Evolutionary conservation across 768 basidiomycete genomes (phyloP), one percentile per base, ranked within the genome.

Genomic region (Xerocomus potaroensis): DNA sequence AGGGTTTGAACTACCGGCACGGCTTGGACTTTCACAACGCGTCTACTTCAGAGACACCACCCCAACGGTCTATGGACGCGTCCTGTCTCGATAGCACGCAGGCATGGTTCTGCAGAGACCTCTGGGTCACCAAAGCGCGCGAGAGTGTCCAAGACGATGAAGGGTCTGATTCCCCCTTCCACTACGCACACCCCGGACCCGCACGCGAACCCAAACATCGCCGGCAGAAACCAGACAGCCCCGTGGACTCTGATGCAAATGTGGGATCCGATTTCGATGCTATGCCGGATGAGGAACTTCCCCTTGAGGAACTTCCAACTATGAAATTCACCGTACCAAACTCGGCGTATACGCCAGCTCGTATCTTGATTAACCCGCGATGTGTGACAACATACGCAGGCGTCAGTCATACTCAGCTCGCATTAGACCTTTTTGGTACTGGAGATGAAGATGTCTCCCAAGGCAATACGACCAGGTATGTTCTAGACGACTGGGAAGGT

Each of bases 351-450:
- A 72, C 79, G 8, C 86, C 93, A 5, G 95, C 93, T 4, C 76
- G 93, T 44, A 96, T 99, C 57, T 66, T 99, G 54, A 85, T 99
- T 46, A 98, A 98, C 61, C 95, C 95, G 5, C 81, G 94, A 14
- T 98, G 94, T 65, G 89, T 95, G 43, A 98, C 95, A 29, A 98
- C 95, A 18, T 99, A 99, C 63, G 95, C 95, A 0, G 96, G 95
- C 4, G 95, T 98, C 4, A 90, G 85, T 53, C 95, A 99, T 67
- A 91, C 94, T 18, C 90, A 92, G 66, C 78, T 99, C 29, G 94
- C 95, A n/a, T 67, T 90, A 36, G 94, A 97, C 66, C 68, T 99
- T 56, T 98, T 97, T 58, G 95, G 94, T 0, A 69, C 73, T 9
- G 76, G 80, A 32, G 78, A 81, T n/a, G 83, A 82, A 19, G 83